Conservation (phyloP, 805 yeast genomes). For the Saccharomycopsis fodiens region DNA sequence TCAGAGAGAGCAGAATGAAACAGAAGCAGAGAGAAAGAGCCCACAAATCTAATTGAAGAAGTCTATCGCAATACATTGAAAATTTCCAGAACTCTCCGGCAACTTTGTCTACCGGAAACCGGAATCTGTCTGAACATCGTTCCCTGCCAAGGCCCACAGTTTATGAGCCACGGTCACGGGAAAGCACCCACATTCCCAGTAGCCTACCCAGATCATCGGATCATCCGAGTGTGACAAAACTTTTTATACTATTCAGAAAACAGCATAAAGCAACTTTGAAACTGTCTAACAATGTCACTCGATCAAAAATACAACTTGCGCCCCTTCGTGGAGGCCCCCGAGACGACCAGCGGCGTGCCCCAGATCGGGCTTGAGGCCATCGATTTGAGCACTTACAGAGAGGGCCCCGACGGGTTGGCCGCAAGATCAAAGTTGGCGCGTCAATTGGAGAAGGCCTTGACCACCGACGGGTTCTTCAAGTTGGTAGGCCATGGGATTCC, state of each 20-base stretch:
- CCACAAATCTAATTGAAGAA: no score
- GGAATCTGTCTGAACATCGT: no score
- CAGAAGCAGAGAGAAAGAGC: no score
- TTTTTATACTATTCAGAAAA: no score
- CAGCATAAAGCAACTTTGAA: no score
- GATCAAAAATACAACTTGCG: constrained; percentile 26
- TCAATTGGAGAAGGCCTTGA: constrained; percentile 33
- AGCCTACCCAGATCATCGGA: no score
- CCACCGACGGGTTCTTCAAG: constrained; percentile 38
- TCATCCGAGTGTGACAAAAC: no score
- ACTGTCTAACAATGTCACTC: neutral
- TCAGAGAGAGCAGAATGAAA: no score
- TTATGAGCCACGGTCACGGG: neutral
- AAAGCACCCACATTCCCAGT: neutral
- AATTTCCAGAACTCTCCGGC: no score
- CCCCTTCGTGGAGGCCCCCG: constrained; percentile 27
- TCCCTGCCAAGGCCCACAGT: neutral
- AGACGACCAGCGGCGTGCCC: constrained; percentile 23
- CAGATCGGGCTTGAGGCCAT: constrained; percentile 24
- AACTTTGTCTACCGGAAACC: no score
- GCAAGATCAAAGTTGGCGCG: constrained; percentile 30
- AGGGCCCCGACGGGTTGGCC: constrained; percentile 31
- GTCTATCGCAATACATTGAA: no score
- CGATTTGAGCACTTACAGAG: constrained; percentile 31
- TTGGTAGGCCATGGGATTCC: constrained; percentile 35